Conservation (phyloP, 2,329 filamentous ascomycete genomes). For the Xylaria sp. region DNA sequence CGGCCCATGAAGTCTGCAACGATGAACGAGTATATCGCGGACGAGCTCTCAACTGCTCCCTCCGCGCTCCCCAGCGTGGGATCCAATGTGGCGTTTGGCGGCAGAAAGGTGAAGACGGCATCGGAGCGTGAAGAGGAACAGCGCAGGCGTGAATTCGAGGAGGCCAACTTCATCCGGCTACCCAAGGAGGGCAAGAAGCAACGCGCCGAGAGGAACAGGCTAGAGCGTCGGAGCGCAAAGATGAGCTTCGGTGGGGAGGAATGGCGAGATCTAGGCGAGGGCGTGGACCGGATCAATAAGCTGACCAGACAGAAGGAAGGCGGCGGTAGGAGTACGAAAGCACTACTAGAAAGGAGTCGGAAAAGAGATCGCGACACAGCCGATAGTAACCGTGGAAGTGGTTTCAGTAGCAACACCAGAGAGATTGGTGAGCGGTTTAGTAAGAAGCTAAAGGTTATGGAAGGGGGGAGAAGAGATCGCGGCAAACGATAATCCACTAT, state of each 20-base stretch:
- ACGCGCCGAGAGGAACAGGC: slow-evolving; percentile 69
- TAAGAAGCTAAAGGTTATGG: slow-evolving; percentile 70
- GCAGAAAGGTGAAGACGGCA: slow-evolving; percentile 80
- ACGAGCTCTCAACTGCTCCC: slow-evolving; percentile 84
- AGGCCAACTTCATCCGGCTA: slow-evolving; percentile 88
- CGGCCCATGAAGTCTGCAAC: slow-evolving; percentile 79
- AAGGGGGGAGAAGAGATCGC: slow-evolving; percentile 53
- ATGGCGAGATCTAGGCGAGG: slow-evolving; percentile 86
- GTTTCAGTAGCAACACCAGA: slow-evolving; percentile 54
- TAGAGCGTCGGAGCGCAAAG: slow-evolving; percentile 61
- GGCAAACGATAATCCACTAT: slow-evolving; percentile 44
- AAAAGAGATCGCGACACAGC: slow-evolving; percentile 77
- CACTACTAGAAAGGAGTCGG: slow-evolving; percentile 82
- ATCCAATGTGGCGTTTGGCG: slow-evolving; percentile 83
- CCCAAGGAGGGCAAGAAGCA: slow-evolving; percentile 92
- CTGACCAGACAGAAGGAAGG: slow-evolving; percentile 77
- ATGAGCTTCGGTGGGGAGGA: slow-evolving; percentile 90
- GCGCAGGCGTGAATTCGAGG: slow-evolving; percentile 87
- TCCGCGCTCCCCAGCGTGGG: slow-evolving; percentile 90
- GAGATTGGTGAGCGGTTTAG: slow-evolving; percentile 80
- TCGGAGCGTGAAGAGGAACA: slow-evolving; percentile 80
- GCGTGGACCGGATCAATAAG: slow-evolving; percentile 85
- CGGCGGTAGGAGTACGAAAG: slow-evolving; percentile 65
- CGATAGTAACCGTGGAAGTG: slow-evolving; percentile 76
- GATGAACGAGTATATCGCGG: slow-evolving; percentile 89